Evolutionary conservation across 164 flowering plant species (phyloP).

Genomic region (Brasenia schreberi): DNA sequence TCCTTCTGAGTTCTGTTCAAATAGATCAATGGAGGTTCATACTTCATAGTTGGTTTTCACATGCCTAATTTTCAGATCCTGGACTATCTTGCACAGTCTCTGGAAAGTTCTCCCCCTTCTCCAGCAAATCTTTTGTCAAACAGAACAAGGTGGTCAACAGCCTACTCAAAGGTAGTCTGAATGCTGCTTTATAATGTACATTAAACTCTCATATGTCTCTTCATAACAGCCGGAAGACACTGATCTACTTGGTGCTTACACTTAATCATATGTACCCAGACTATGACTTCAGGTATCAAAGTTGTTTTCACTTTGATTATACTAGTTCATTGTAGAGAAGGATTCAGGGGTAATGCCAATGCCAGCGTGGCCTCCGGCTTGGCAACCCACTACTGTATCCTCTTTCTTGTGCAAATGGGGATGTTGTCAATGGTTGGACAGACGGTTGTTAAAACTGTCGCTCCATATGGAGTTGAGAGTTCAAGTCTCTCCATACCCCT

Average conservation of each 20-base stretch:
- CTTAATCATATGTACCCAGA: constrained; percentile 93
- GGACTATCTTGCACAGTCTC: constrained; percentile 75
- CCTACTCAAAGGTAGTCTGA: neutral
- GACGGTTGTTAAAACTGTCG: constrained; percentile 79
- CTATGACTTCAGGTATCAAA: constrained; percentile 92
- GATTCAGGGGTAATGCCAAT: constrained; percentile 96
- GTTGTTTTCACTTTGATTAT: constrained; percentile 4
- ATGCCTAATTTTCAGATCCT: constrained; percentile 37
- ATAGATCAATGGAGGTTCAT: neutral
- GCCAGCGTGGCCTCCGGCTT: constrained; percentile 92
- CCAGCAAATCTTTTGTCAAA: constrained; percentile 45
- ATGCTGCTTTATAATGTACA: neutral
- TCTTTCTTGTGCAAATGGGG: constrained; percentile 40
- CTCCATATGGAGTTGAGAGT: constrained; percentile 98
- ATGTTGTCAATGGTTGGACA: constrained; percentile 99
- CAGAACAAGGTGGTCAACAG: constrained; percentile 56
- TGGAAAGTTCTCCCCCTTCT: constrained; percentile 63
- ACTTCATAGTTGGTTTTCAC: neutral
- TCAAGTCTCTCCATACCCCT: constrained; percentile 99
- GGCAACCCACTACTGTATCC: constrained; percentile 80
- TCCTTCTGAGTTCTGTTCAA: too few species aligned
- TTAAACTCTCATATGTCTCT: constrained; percentile 12
- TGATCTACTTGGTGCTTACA: constrained; percentile 80
- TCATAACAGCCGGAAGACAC: constrained; percentile 74
- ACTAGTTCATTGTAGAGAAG: constrained; percentile 14